Base-by-base conservation (phyloP, 2,329 filamentous ascomycete genomes). In the Nemania sp. region DNA sequence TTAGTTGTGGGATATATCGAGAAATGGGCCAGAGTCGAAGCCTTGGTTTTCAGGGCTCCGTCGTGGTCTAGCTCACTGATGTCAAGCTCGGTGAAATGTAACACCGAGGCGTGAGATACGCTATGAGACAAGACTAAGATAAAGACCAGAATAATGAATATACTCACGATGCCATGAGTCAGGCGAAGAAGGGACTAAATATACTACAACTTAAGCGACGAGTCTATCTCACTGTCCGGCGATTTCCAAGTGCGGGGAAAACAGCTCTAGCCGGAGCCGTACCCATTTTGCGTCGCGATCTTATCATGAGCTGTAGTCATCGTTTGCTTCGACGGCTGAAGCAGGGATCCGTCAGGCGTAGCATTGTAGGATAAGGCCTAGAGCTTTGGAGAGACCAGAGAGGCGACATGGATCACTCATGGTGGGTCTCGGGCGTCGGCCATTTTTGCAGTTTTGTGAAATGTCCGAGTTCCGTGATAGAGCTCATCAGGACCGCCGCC, bases 231-330 rank as follows among this genome's bases (percentile, higher is more conserved):
- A 15, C 50, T 29, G 13, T 39, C 29, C 25, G n/a, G 5, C 25
- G 42, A 51, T 58, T 17, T 29, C 34, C 34, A 48, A 53, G 49
- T 63, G 60, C 57, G 60, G 60, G 60, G 60, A 63, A 63, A 51
- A 11, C 25, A 20, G 42, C 9, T 12, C 40, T 25, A 20, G 51
- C 32, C 55, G 49, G 51, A 50, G 45, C 50, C 49, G 45, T 47
- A 32, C 59, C 59, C 59, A 55, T 52, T 48, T 25, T 12, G 29
- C n/a, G 43, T 37, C 9, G 47, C 40, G 21, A 17, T 32, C 29
- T 25, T 45, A 46, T 32, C 29, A 21, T 51, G 35, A 53, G 49
- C 47, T 29, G 25, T 56, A 48, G 52, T 49, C 47, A 54, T 62
- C 21, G 10, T 57, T 42, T 48, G n/a, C 35, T 29, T 29, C 4